Evolutionary conservation across 2,329 filamentous ascomycete species (phyloP).

Genomic region (Apiospora phragmitis): DNA sequence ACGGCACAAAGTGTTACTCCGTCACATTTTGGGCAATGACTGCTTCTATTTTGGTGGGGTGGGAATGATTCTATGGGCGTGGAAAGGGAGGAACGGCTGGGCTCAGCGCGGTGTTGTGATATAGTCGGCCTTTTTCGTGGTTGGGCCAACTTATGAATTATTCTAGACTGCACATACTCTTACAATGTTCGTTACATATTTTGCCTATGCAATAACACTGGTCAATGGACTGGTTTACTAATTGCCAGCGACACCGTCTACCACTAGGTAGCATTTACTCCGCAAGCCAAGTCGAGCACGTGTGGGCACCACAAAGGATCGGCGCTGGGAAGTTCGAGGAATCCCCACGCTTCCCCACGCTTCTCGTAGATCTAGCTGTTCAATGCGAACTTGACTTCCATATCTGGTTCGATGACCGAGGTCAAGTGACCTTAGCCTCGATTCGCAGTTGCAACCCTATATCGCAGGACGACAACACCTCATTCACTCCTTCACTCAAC

Average conservation of each 20-base stretch:
- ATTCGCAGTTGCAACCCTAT: background rate
- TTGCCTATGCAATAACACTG: background rate
- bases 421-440: background rate
- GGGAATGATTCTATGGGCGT: constrained; percentile 74
- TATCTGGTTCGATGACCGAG: background rate
- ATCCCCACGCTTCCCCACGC: background rate
- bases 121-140: constrained; percentile 22
- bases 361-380: background rate
- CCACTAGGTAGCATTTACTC: background rate
- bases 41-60: constrained; percentile 75
- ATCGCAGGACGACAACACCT: background rate
- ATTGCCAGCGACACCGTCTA: background rate
- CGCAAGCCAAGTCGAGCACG: background rate
- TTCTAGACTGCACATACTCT: constrained; percentile 2
- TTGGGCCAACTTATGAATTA: background rate
- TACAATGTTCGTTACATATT: background rate
- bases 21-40: constrained; percentile 85
- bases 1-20: constrained; percentile 80
- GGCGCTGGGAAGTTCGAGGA: background rate
- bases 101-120: constrained; percentile 71
- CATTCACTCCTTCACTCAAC: background rate
- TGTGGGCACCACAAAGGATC: background rate
- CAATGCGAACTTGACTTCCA: background rate
- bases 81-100: constrained; percentile 80
- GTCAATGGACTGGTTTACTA: background rate